A percentile compares a stretch with the other conserved stretches of the same genome.
Evolutionary conservation across 2,329 filamentous ascomycete species (phyloP).

Genomic region (Delphinella strobiligena): DNA sequence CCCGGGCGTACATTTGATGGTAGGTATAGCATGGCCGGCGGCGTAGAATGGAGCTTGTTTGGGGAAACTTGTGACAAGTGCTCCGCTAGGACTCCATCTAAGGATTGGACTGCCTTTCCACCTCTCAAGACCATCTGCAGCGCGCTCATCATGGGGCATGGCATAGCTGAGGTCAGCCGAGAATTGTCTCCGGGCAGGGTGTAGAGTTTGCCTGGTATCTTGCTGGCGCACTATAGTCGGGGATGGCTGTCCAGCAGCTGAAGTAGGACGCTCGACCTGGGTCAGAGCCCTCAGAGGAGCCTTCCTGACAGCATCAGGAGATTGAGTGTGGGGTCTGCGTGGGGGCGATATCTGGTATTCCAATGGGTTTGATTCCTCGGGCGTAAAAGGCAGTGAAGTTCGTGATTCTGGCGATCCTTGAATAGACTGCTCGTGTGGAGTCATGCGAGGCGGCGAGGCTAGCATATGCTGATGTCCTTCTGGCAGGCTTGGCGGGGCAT

Average conservation of each 20-base stretch:
- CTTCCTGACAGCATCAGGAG: constrained; percentile 43
- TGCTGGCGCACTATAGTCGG: constrained; percentile 21
- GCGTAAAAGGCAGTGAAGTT: not conserved
- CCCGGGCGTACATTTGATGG: constrained; percentile 71
- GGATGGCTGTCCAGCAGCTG: constrained; percentile 26
- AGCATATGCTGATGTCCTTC: not conserved
- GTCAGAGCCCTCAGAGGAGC: constrained; percentile 31
- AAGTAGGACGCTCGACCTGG: constrained; percentile 41
- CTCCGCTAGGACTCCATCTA: constrained; percentile 77
- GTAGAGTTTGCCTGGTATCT: constrained; percentile 23
- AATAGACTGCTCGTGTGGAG: constrained; percentile 2
- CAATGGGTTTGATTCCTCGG: not conserved
- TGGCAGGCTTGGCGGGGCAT: not conserved
- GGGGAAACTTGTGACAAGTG: constrained; percentile 73
- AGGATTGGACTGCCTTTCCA: constrained; percentile 88
- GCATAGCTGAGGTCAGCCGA: constrained; percentile 44
- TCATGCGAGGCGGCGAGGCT: constrained; percentile 5
- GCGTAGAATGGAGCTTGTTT: constrained; percentile 79
- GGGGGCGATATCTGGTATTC: constrained; percentile 24
- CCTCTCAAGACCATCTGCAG: constrained; percentile 65
- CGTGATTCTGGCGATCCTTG: constrained; percentile 5
- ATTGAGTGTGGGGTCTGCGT: constrained; percentile 45
- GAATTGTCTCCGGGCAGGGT: constrained; percentile 27
- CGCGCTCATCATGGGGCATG: constrained; percentile 41
- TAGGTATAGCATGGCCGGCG: constrained; percentile 58